phyloP scores from a whole-genome alignment of 2,329 filamentous ascomycete genomes.

The Pseudopyricularia cyperi region DNA sequence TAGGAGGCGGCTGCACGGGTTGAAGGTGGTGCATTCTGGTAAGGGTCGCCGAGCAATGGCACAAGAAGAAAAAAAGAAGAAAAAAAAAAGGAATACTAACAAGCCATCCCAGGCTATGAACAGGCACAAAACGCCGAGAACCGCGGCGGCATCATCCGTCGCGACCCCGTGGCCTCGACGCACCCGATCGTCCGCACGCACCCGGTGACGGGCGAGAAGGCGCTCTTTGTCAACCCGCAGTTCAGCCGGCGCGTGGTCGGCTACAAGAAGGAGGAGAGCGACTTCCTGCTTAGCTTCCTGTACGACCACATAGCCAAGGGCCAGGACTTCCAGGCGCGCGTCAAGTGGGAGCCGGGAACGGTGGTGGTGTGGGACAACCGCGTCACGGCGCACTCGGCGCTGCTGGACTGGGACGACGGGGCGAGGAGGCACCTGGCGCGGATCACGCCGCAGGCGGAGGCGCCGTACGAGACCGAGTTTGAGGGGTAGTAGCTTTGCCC shows the following conservation, averaged over 20 bases:
- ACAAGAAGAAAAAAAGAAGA: no score
- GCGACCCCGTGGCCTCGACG: slow-evolving; percentile 45
- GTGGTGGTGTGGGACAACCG: slow-evolving; percentile 84
- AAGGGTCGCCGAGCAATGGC: no score
- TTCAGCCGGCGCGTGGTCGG: slow-evolving; percentile 72
- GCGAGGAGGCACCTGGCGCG: slow-evolving; percentile 68
- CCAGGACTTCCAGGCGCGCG: slow-evolving; percentile 58
- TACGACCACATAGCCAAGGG: slow-evolving; percentile 63
- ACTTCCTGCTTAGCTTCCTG: slow-evolving; percentile 62
- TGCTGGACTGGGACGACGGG: slow-evolving; percentile 72
- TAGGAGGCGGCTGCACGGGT: slow-evolving; percentile 63
- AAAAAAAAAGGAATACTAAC: no score
- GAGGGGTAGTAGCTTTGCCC: no score
- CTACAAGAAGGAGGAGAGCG: slow-evolving; percentile 77
- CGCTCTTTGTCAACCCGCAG: slow-evolving; percentile 69
- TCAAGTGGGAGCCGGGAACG: slow-evolving; percentile 69
- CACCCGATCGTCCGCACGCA: slow-evolving; percentile 78
- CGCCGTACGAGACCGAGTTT: slow-evolving; percentile 58
- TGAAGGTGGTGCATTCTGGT: slow-evolving; percentile 70
- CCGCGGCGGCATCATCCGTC: slow-evolving; percentile 48
- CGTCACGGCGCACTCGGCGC: slow-evolving; percentile 64
- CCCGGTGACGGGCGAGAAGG: slow-evolving; percentile 71
- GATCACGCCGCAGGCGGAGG: slow-evolving; percentile 72
- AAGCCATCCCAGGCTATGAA: no score
- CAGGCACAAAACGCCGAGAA: slow-evolving; percentile 57